Evolutionary conservation across 1,284 basidiomycete genomes (phyloP).

Genomic region (Melampsora abietis-canadensis): DNA sequence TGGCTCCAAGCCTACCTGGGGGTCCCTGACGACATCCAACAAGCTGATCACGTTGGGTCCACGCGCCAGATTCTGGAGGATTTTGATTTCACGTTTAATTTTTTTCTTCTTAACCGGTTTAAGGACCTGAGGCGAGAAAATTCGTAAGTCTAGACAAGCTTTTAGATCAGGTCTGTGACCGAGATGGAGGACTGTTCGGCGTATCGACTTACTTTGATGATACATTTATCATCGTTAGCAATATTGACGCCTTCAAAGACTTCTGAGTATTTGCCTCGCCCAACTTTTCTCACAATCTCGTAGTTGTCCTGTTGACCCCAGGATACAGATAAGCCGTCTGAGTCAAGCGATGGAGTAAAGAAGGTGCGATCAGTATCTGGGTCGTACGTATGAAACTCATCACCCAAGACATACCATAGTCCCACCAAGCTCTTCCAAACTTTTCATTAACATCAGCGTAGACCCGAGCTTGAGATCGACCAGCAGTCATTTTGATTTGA

Average conservation of each 20-base stretch:
- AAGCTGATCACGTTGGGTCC: constrained; percentile 83
- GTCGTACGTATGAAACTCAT: constrained; percentile 2
- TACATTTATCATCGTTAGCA: constrained; percentile 87
- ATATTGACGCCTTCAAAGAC: constrained; percentile 97
- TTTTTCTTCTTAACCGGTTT: constrained; percentile 99
- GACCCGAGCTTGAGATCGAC: constrained; percentile 56
- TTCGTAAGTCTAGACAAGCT: background rate
- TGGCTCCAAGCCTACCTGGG: constrained; percentile 54
- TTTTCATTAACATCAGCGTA: constrained; percentile 63
- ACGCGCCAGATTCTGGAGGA: constrained; percentile 91
- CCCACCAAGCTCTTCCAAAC: constrained; percentile 62
- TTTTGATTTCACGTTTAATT: constrained; percentile 99
- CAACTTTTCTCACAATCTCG: constrained; percentile 95
- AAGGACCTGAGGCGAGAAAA: constrained; percentile 62
- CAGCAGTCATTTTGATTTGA: constrained; percentile 32
- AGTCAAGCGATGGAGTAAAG: background rate
- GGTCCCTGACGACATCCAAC: constrained; percentile 90
- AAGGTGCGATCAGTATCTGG: background rate
- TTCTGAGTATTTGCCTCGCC: constrained; percentile 93
- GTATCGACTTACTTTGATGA: constrained; percentile 67
- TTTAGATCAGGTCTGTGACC: background rate
- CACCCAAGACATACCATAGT: constrained; percentile 58
- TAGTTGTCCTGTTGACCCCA: constrained; percentile 81
- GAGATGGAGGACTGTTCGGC: background rate
- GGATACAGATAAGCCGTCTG: constrained; percentile 24